These are phyloP conservation scores for Hypsizygus marmoreus DNA, from an alignment of 768 basidiomycete species.

Conservation along the genomic window DNA sequence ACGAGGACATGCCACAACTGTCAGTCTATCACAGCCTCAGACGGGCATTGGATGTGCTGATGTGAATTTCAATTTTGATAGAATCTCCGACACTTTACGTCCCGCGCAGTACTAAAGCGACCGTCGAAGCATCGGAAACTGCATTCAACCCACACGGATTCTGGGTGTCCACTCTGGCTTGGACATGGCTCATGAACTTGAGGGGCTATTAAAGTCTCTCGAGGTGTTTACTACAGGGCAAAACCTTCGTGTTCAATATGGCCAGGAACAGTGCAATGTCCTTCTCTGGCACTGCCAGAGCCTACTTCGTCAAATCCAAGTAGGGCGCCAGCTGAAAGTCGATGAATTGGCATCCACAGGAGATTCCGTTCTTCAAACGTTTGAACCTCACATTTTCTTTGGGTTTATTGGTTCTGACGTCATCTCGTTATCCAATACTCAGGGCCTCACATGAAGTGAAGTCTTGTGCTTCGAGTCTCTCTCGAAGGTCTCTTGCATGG, in stretches of 20 bases:
- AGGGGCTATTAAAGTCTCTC: no score
- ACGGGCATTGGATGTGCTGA: no score
- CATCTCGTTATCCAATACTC: slow-evolving; percentile 1
- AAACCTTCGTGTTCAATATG: slow-evolving; percentile 11
- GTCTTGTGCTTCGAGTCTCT: slow-evolving; percentile 10
- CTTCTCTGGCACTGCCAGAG: slow-evolving; percentile 12
- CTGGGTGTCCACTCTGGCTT: slow-evolving; percentile 4
- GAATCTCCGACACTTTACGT: no score
- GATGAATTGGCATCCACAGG: background rate
- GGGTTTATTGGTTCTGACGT: slow-evolving; percentile 10
- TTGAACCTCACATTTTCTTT: background rate
- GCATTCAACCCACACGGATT: no score
- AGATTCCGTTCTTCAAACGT: slow-evolving; percentile 6
- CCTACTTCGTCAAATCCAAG: slow-evolving; percentile 7
- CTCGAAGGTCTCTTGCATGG: slow-evolving; percentile 14
- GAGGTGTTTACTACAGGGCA: slow-evolving; percentile 2
- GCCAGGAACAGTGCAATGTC: slow-evolving; percentile 15
- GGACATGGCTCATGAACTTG: slow-evolving; percentile 10
- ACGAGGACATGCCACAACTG: no score
- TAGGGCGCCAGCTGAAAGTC: background rate
- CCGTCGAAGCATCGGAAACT: no score
- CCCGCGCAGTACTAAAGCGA: no score
- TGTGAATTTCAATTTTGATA: no score
- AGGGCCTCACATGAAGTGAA: slow-evolving; percentile 11
- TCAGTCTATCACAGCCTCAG: no score